Evolutionary conservation across 192 early-diverging fungal genomes (phyloP).

Genomic region (Linnemannia elongata): DNA sequence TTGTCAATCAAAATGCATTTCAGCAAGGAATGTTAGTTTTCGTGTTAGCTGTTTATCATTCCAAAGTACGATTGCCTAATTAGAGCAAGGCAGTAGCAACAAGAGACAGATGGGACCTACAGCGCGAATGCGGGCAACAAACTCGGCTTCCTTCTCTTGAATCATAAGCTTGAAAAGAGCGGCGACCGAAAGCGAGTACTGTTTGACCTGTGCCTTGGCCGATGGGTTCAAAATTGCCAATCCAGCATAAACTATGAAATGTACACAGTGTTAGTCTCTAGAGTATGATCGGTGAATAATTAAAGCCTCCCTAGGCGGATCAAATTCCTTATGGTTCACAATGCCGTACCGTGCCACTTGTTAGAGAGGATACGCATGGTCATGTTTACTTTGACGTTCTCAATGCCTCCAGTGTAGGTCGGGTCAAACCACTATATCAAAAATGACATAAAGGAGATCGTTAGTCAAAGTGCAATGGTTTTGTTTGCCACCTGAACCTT

Average conservation of each 20-base stretch:
- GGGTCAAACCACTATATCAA: conserved; percentile 83
- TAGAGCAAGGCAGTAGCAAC: background rate
- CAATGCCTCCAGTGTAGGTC: conserved; percentile 92
- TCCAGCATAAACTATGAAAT: conserved; percentile 61
- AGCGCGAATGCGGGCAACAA: conserved; percentile 75
- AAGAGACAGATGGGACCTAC: conserved; percentile 48
- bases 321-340: background rate
- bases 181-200: conserved; percentile 90
- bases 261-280: background rate
- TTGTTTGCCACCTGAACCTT: background rate
- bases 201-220: conserved; percentile 86
- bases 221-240: conserved; percentile 94
- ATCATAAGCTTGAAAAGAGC: conserved; percentile 98
- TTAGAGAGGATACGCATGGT: conserved; percentile 92
- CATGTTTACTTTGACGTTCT: conserved; percentile 97
- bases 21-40: background rate
- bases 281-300: background rate
- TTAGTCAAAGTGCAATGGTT: background rate
- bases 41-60: background rate
- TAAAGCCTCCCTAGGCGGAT: background rate
- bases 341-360: conserved; percentile 92
- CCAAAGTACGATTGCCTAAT: too few species aligned
- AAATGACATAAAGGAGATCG: background rate
- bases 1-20: background rate
- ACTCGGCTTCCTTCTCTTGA: conserved; percentile 83